Evolutionary conservation across 2,329 filamentous ascomycete species (phyloP).

Genomic region (Colletotrichum endophyticum): DNA sequence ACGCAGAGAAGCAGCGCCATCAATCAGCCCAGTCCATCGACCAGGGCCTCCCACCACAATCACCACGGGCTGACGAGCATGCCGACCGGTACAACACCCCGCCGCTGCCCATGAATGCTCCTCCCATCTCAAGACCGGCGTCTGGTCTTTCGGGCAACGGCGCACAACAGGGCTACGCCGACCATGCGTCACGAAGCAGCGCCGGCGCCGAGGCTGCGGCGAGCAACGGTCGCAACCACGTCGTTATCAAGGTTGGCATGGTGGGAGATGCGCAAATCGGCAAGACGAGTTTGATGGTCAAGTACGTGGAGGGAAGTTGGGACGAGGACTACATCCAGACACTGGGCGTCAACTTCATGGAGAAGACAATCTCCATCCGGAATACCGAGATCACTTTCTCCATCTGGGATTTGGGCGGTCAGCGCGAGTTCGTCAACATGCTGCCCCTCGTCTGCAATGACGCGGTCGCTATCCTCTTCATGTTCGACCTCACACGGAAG

Average conservation of each 20-base stretch:
- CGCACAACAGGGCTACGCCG: slow-evolving; percentile 44
- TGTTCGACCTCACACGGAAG: slow-evolving; percentile 98
- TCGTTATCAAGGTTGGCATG: slow-evolving; percentile 99
- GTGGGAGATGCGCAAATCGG: slow-evolving; percentile 98
- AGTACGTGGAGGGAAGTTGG: slow-evolving; percentile 99
- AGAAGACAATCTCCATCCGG: slow-evolving; percentile 98
- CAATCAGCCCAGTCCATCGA: slow-evolving; percentile 57
- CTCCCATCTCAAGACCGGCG: slow-evolving; percentile 57
- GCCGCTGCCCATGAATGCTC: slow-evolving; percentile 40
- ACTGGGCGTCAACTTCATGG: slow-evolving; percentile 99
- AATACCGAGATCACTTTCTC: slow-evolving; percentile 99
- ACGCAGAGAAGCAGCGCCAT: slow-evolving; percentile 32
- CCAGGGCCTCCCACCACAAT: slow-evolving; percentile 44
- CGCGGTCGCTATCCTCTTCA: slow-evolving; percentile 97
- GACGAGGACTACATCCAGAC: slow-evolving; percentile 99
- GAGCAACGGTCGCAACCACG: slow-evolving; percentile 66
- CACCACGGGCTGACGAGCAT: slow-evolving; percentile 47
- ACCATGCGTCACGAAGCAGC: slow-evolving; percentile 48
- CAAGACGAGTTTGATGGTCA: slow-evolving; percentile 99
- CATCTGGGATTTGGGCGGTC: slow-evolving; percentile 97
- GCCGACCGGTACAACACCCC: slow-evolving; percentile 51
- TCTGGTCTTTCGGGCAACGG: slow-evolving; percentile 55
- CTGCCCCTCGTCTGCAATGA: slow-evolving; percentile 99
- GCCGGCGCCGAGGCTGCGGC: slow-evolving; percentile 34
- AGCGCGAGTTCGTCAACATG: slow-evolving; percentile 99